These are phyloP conservation scores for Suhomyces prunicola DNA, from an alignment of 805 yeast genomes.

Conservation along the genomic window DNA sequence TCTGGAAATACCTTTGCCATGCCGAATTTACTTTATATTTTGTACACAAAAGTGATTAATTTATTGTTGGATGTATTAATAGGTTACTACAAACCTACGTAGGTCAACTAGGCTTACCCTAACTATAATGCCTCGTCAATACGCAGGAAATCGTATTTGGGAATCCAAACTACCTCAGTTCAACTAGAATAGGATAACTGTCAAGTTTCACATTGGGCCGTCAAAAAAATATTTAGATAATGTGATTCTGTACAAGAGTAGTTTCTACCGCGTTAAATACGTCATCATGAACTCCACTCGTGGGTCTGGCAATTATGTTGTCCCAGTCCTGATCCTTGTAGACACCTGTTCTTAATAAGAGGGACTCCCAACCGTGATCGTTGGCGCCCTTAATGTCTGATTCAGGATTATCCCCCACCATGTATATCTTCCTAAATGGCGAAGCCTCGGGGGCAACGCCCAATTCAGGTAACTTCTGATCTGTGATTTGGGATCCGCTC, in stretches of 20 bases:
- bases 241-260: constrained; percentile 13
- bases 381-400: constrained; percentile 91
- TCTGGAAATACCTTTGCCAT: neutral
- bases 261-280: constrained; percentile 44
- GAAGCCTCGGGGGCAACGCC: constrained; percentile 33
- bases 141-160: neutral
- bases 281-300: constrained; percentile 48
- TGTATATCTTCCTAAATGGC: constrained; percentile 61
- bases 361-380: constrained; percentile 82
- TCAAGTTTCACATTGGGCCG: neutral
- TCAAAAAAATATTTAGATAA: neutral
- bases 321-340: constrained; percentile 58
- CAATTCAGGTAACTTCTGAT: constrained; percentile 42
- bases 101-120: neutral
- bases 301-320: constrained; percentile 39
- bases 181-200: neutral
- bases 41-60: neutral
- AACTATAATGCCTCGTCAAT: neutral
- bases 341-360: constrained; percentile 86
- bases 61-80: neutral
- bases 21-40: neutral
- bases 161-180: neutral
- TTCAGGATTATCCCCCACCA: constrained; percentile 98
- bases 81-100: neutral
- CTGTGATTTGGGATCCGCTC: constrained; percentile 8